phyloP scores from a whole-genome alignment of 208 protist species.

The Vickermania spadyakhi region DNA sequence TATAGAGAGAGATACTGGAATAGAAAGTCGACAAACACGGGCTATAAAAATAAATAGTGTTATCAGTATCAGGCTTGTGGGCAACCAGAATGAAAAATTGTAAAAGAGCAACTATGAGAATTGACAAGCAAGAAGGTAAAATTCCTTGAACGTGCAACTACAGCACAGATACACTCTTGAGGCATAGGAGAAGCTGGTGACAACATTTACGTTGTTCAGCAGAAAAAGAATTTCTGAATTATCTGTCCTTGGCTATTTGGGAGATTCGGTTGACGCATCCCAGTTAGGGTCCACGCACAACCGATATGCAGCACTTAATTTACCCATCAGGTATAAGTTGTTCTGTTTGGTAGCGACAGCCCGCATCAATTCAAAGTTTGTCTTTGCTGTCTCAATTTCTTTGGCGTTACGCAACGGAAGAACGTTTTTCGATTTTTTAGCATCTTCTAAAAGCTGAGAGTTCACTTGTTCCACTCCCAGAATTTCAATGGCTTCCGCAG shows the following conservation, averaged over 20 bases:
- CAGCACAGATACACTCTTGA: too few relatives aligned
- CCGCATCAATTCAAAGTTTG: constrained; percentile 62
- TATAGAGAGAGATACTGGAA: not conserved
- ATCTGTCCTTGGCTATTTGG: too few relatives aligned
- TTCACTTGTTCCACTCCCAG: constrained; percentile 44
- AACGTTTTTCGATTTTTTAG: not conserved
- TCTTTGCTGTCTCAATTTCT: constrained; percentile 24
- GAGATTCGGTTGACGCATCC: constrained; percentile 26
- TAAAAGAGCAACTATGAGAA: too few relatives aligned
- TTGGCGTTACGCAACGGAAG: constrained; percentile 12
- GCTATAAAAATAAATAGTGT: too few relatives aligned
- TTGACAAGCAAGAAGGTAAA: too few relatives aligned
- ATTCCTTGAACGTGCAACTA: too few relatives aligned
- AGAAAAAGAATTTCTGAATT: too few relatives aligned
- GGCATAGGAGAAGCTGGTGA: too few relatives aligned
- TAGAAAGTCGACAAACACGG: not conserved
- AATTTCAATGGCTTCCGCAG: constrained; percentile 54
- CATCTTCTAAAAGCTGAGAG: not conserved
- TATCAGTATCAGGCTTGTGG: too few relatives aligned
- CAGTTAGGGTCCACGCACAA: constrained; percentile 60
- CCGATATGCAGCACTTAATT: constrained; percentile 72
- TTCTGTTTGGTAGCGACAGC: constrained; percentile 33
- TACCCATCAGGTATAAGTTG: constrained; percentile 68
- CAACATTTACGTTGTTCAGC: too few relatives aligned
- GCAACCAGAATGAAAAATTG: too few relatives aligned